Evolutionary conservation across 2,329 filamentous ascomycete species (phyloP).

Genomic region (Sporothrix sp.): DNA sequence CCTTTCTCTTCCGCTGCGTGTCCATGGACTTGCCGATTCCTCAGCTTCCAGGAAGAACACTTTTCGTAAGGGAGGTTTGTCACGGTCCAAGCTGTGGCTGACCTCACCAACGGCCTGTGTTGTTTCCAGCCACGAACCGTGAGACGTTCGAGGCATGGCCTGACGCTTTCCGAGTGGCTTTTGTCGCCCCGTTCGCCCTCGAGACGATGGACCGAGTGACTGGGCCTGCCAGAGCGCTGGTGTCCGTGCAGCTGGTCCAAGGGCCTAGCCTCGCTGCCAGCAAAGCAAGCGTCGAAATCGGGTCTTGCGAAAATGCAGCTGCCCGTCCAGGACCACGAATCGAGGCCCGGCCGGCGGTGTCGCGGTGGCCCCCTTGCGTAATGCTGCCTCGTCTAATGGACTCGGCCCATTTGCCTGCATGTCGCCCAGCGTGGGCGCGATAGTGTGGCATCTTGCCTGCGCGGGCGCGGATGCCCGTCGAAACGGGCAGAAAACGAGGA

Average conservation of each 20-base stretch:
- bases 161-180: too few species aligned
- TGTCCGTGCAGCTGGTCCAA: too few species aligned
- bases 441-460: constrained; percentile 1
- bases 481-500: neutral
- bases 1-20: neutral
- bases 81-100: too few species aligned
- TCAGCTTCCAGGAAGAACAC: constrained; percentile 1
- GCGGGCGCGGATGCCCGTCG: constrained; percentile 2
- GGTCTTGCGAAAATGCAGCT: neutral
- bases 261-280: constrained; percentile 10
- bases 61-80: too few species aligned
- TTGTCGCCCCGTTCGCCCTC: too few species aligned
- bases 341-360: neutral
- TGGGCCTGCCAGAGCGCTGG: too few species aligned
- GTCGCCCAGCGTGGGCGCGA: neutral
- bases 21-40: neutral
- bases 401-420: constrained; percentile 1
- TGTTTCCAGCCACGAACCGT: too few species aligned
- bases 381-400: neutral
- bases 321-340: neutral
- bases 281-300: constrained; percentile 8
- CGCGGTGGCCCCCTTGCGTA: neutral
- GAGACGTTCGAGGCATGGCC: too few species aligned
- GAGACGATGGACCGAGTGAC: too few species aligned
- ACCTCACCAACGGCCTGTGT: too few species aligned